A percentile compares a stretch with the other conserved stretches of the same genome.
Evolutionary conservation across 2,329 filamentous ascomycete genomes (phyloP).

Genomic region (Alternaria alternata): DNA sequence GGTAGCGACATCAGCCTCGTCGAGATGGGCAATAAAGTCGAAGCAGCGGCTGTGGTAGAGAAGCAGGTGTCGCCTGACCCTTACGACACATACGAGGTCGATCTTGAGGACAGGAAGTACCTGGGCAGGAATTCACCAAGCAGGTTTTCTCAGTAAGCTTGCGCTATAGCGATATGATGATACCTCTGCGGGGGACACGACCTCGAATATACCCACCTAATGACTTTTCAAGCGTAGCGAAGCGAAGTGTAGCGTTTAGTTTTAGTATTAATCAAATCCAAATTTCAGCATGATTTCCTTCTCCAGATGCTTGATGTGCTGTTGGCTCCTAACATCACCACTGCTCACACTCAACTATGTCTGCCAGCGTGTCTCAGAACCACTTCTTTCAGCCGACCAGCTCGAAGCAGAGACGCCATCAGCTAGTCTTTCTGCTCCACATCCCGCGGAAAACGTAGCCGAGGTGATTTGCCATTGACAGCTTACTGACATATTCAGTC

Average conservation of each 20-base stretch:
- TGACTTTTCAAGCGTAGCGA: background rate
- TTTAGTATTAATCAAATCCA: background rate
- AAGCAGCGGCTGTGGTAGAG: background rate
- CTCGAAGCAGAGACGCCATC: too few relatives aligned
- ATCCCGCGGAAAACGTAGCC: too few relatives aligned
- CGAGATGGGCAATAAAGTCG: slow-evolving; percentile 7
- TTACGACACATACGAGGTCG: background rate
- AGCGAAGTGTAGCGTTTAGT: background rate
- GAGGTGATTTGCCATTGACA: too few relatives aligned
- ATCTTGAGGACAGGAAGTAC: slow-evolving; percentile 1
- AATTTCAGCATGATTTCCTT: background rate
- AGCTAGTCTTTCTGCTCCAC: background rate
- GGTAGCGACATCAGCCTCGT: slow-evolving; percentile 12
- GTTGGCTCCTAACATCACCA: background rate
- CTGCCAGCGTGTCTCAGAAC: too few relatives aligned
- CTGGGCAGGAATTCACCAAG: background rate
- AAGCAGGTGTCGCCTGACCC: background rate
- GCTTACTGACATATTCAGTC: too few relatives aligned
- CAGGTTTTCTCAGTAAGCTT: background rate
- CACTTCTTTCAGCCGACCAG: background rate
- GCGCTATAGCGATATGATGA: background rate
- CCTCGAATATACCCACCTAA: background rate
- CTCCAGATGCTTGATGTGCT: background rate
- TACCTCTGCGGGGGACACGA: background rate
- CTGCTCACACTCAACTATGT: background rate